A percentile compares a stretch with the other conserved stretches of the same genome.
Evolutionary conservation across 495 filamentous ascomycete species (phyloP).

Genomic region (Xylaria grammica): DNA sequence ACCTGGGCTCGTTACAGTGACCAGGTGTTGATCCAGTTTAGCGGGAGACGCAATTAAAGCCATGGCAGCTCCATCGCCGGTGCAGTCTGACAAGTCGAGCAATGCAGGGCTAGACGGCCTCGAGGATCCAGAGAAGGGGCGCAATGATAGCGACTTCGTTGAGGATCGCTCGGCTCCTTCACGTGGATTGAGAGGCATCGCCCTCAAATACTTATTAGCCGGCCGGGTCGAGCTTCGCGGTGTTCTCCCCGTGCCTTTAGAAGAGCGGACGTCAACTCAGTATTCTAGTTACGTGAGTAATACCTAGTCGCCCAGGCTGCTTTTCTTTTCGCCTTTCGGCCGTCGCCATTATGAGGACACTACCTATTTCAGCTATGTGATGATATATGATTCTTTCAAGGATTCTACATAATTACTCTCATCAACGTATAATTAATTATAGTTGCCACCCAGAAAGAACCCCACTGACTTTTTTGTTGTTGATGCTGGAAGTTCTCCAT

Average conservation of each 20-base stretch:
- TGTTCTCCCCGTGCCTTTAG: conserved; percentile 55
- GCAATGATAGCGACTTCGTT: no score
- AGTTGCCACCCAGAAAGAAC: background rate
- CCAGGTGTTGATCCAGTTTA: background rate
- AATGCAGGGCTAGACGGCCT: background rate
- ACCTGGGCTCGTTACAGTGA: background rate
- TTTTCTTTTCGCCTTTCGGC: background rate
- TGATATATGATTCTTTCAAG: no score
- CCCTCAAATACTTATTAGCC: background rate
- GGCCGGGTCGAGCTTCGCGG: conserved; percentile 50
- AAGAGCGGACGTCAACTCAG: conserved; percentile 53
- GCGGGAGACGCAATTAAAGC: background rate
- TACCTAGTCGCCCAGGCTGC: no score
- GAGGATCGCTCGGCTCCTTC: background rate
- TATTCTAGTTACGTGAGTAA: conserved; percentile 46
- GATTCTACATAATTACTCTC: no score
- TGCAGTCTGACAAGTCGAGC: background rate
- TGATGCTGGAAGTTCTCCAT: conserved; percentile 41
- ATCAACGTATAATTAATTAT: no score
- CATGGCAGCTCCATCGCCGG: background rate
- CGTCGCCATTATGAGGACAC: background rate
- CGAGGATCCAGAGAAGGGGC: conserved; percentile 11
- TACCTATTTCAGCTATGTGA: no score
- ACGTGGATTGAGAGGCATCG: background rate
- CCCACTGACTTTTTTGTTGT: conserved; percentile 3